Evolutionary conservation across 1,284 basidiomycete genomes (phyloP).

Genomic region (Cryptococcus sp.): DNA sequence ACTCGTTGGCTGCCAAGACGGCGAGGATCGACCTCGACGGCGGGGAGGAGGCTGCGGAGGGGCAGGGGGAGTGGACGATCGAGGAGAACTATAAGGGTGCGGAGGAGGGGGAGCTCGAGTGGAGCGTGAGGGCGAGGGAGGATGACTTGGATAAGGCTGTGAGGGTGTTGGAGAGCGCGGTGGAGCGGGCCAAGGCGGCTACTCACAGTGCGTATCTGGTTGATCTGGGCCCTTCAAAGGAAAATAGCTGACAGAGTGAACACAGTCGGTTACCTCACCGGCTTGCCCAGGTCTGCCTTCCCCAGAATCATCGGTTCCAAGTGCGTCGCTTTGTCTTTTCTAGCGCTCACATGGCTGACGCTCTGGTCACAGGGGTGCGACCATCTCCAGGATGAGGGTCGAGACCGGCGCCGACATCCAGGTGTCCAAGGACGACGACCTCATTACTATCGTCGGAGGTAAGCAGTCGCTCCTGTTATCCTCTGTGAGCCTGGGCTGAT

Average conservation of each 20-base stretch:
- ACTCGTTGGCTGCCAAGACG: slow-evolving; percentile 46
- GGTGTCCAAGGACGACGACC: slow-evolving; percentile 77
- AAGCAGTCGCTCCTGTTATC: slow-evolving; percentile 5
- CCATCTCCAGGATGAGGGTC: slow-evolving; percentile 73
- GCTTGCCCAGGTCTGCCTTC: slow-evolving; percentile 53
- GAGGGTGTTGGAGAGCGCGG: slow-evolving; percentile 61
- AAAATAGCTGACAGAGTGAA: neutral
- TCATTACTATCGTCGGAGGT: slow-evolving; percentile 75
- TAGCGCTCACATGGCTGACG: neutral
- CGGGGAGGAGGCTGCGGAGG: slow-evolving; percentile 53
- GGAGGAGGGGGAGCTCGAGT: slow-evolving; percentile 64
- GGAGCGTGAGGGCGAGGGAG: slow-evolving; percentile 77
- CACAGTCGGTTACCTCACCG: slow-evolving; percentile 49
- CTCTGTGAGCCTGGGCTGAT: neutral
- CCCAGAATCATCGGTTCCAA: slow-evolving; percentile 81
- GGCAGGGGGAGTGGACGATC: slow-evolving; percentile 66
- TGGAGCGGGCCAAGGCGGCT: slow-evolving; percentile 63
- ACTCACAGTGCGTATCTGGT: slow-evolving; percentile 51
- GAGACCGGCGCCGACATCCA: slow-evolving; percentile 87
- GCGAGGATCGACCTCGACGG: slow-evolving; percentile 78
- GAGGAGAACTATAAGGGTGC: slow-evolving; percentile 69
- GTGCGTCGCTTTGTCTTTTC: slow-evolving; percentile 39
- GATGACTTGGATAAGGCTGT: slow-evolving; percentile 72
- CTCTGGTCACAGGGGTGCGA: slow-evolving; percentile 53
- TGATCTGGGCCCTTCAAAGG: neutral